Base-by-base conservation (phyloP, 176 grass and related monocot genomes). In the Otatea glauca region DNA sequence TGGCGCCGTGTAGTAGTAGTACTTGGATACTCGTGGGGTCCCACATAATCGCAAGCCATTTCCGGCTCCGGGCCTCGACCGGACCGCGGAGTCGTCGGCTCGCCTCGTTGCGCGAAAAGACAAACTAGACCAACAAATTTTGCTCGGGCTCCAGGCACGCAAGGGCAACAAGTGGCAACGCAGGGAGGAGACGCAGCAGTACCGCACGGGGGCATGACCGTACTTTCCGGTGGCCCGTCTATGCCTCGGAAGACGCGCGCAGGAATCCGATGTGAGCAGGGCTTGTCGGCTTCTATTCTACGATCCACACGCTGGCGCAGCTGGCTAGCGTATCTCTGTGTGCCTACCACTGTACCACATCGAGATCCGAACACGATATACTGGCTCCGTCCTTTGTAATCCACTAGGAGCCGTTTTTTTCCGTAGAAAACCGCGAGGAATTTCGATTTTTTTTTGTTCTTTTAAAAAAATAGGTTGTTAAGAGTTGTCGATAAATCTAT, bases 201-300 rank as follows among this genome's bases (percentile, higher is more conserved):
- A 1, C 3, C 9, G 15, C 4, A 18, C 34, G 25, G 34, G 70
- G 81, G 81, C 39, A 60, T 5, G 18, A 48, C 2, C 54, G 87
- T 89, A 42, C 35, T 69, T 85, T 70, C 11, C 9, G 1, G 21
- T 29, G 55, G 3, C 8, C 51, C 24, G 3, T 8, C 11, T 0
- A 25, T 0, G 10, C 74, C 65, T 84, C 38, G 75, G 81, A 35
- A 27, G 9, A 14, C 83, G 51, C 70, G 82, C 56, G 66, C 15
- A 5, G 18, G 88, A 69, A 89, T 86, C 88, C 88, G 71, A 89
- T 89, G 88, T 35, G 70, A 3, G 21, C 53, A 56, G 51, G 44
- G 70, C 71, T 76, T 71, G 88, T 90, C 83, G 77, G 70, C 5
- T 86, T 77, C 88, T 72, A 76, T 89, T 85, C 63, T 45, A 55